Conservation (phyloP, 208 protist genomes). For the Vickermania ingenoplastis region DNA sequence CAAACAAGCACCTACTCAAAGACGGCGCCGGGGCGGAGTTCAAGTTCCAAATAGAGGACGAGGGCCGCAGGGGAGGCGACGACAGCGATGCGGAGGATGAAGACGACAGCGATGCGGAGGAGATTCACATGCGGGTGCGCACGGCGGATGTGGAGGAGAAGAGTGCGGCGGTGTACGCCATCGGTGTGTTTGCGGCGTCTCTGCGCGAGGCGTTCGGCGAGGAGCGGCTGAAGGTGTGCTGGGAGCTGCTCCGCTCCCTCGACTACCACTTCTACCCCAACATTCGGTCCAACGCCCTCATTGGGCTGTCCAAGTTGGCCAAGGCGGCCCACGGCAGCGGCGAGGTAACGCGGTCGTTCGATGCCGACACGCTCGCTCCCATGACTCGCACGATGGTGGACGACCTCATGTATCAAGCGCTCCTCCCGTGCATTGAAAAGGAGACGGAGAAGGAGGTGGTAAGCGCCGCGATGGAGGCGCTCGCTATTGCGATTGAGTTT, state of each 20-base stretch:
- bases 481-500: slow-evolving; percentile 46
- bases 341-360: slow-evolving; percentile 10
- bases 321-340: slow-evolving; percentile 36
- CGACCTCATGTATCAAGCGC: slow-evolving; percentile 27
- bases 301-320: slow-evolving; percentile 47
- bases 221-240: slow-evolving; percentile 39
- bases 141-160: slow-evolving; percentile 82
- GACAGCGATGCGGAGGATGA: slow-evolving; percentile 13
- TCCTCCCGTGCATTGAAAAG: slow-evolving; percentile 35
- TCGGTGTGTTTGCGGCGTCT: slow-evolving; percentile 74
- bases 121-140: slow-evolving; percentile 59
- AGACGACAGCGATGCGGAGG: slow-evolving; percentile 32
- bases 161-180: slow-evolving; percentile 61
- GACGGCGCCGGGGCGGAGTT: slow-evolving; percentile 5
- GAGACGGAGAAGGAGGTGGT: slow-evolving; percentile 72
- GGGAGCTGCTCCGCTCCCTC: slow-evolving; percentile 28
- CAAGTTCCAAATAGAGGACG: slow-evolving; percentile 10
- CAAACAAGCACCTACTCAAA: slow-evolving; percentile 58
- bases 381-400: slow-evolving; percentile 40
- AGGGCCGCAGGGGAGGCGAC: slow-evolving; percentile 15
- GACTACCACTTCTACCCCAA: slow-evolving; percentile 51
- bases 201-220: slow-evolving; percentile 34
- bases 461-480: slow-evolving; percentile 55
- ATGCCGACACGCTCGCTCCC: slow-evolving; percentile 37
- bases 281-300: slow-evolving; percentile 55